These are phyloP conservation scores for Tricholoma matsutake DNA, from an alignment of 768 basidiomycete species.

Conservation along the genomic window DNA sequence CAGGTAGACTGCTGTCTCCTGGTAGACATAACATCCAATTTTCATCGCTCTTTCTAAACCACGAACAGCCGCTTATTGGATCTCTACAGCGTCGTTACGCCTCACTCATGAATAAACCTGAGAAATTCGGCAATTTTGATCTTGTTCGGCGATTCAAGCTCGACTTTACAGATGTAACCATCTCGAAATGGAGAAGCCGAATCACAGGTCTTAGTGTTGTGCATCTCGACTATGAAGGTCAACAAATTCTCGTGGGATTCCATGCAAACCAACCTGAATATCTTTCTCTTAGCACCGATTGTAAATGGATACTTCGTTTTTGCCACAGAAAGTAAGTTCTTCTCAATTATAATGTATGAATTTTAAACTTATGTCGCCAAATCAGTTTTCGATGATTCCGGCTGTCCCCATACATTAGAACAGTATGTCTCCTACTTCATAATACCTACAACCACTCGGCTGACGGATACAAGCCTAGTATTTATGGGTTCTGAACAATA, in stretches of 20 bases:
- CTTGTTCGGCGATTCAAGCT: conserved; percentile 73
- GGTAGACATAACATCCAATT: background rate
- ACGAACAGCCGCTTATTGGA: conserved; percentile 6
- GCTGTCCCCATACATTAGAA: conserved; percentile 94
- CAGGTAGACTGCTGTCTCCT: conserved; percentile 5
- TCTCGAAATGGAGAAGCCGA: conserved; percentile 88
- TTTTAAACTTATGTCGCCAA: background rate
- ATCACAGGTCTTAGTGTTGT: conserved; percentile 87
- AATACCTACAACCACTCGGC: conserved; percentile 2
- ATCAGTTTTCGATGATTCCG: conserved; percentile 88
- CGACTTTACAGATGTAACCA: conserved; percentile 73
- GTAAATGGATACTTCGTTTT: conserved; percentile 92
- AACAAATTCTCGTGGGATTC: conserved; percentile 11
- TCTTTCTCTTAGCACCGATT: conserved; percentile 58
- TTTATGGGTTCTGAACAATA: conserved; percentile 97
- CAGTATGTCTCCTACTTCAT: conserved; percentile 52
- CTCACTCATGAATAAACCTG: conserved; percentile 28
- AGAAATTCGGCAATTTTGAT: conserved; percentile 77
- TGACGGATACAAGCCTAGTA: conserved; percentile 52
- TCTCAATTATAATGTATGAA: background rate
- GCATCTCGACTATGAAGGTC: conserved; percentile 88
- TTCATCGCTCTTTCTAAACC: background rate
- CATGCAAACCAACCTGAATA: conserved; percentile 14
- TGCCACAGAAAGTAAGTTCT: conserved; percentile 73
- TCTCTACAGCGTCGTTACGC: conserved; percentile 10